A percentile compares a stretch with the other conserved stretches of the same genome.
phyloP scores from a whole-genome alignment of 345 rosid genomes.

The Noccaea caerulescens region DNA sequence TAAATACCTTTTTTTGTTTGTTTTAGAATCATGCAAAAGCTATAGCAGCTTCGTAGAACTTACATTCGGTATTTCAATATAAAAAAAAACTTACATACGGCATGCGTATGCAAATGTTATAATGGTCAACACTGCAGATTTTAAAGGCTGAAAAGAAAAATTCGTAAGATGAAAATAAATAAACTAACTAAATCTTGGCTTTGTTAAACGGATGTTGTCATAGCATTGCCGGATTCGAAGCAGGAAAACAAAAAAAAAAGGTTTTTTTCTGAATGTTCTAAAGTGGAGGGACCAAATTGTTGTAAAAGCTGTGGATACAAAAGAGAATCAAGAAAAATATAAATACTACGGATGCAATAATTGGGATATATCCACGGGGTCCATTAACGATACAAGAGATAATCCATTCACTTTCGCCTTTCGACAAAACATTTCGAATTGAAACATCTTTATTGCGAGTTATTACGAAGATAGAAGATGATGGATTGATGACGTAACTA shows the following conservation, averaged over 20 bases:
- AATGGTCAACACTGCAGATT: no score
- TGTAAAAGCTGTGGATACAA: slow-evolving; percentile 7
- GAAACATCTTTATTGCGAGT: slow-evolving; percentile 18
- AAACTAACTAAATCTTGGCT: not conserved
- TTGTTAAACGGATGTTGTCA: not conserved
- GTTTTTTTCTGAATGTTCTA: not conserved
- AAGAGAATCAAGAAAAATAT: not conserved
- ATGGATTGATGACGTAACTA: slow-evolving; percentile 34
- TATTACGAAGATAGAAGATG: slow-evolving; percentile 9
- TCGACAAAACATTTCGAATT: slow-evolving; percentile 8
- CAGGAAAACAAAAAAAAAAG: not conserved
- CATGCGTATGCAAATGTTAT: no score
- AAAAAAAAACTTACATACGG: no score
- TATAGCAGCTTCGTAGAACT: not conserved
- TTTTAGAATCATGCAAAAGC: no score
- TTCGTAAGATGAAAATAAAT: not conserved
- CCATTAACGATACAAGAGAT: slow-evolving; percentile 25
- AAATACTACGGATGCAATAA: slow-evolving; percentile 22
- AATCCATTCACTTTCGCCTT: slow-evolving; percentile 28
- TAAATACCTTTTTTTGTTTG: no score
- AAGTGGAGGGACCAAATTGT: not conserved
- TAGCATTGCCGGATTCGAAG: slow-evolving; percentile 4
- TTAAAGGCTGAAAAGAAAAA: not conserved
- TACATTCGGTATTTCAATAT: not conserved
- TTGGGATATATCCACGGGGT: slow-evolving; percentile 26